Evolutionary conservation across 768 basidiomycete genomes (phyloP).

Genomic region (Xerocomus potaroensis): DNA sequence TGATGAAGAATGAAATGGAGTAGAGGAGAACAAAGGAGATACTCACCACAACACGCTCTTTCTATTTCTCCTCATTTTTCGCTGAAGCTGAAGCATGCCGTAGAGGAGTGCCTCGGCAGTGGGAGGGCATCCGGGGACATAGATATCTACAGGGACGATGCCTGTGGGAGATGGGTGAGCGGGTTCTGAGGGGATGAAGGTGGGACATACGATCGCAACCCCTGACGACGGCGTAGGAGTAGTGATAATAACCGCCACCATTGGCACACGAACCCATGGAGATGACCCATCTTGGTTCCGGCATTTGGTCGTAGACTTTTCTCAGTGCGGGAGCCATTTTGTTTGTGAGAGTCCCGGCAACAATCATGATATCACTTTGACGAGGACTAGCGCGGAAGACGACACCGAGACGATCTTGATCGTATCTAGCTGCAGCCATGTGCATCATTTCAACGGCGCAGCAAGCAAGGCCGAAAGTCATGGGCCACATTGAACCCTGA

Average conservation of each 20-base stretch:
- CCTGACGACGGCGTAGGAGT: conserved; percentile 97
- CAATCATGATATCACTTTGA: conserved; percentile 98
- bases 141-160: conserved; percentile 97
- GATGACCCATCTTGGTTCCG: conserved; percentile 99
- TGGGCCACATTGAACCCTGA: conserved; percentile 99
- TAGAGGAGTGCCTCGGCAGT: conserved; percentile 97
- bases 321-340: conserved; percentile 99
- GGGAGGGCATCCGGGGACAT: conserved; percentile 93
- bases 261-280: conserved; percentile 99
- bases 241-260: conserved; percentile 96
- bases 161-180: conserved; percentile 40
- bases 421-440: conserved; percentile 98
- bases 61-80: conserved; percentile 89
- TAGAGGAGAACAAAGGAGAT: neutral
- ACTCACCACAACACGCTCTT: conserved; percentile 83
- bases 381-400: conserved; percentile 99
- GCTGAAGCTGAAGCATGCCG: conserved; percentile 94
- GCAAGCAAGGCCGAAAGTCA: conserved; percentile 98
- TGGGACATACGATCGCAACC: conserved; percentile 85
- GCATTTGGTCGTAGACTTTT: conserved; percentile 98
- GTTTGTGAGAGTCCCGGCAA: conserved; percentile 97
- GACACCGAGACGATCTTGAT: conserved; percentile 95
- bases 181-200: conserved; percentile 1
- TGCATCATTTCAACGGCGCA: conserved; percentile 99
- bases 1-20: conserved; percentile 5